These are phyloP conservation scores for Talaromyces sp. DNA, from an alignment of 2,329 filamentous ascomycete genomes.

Conservation along the genomic window DNA sequence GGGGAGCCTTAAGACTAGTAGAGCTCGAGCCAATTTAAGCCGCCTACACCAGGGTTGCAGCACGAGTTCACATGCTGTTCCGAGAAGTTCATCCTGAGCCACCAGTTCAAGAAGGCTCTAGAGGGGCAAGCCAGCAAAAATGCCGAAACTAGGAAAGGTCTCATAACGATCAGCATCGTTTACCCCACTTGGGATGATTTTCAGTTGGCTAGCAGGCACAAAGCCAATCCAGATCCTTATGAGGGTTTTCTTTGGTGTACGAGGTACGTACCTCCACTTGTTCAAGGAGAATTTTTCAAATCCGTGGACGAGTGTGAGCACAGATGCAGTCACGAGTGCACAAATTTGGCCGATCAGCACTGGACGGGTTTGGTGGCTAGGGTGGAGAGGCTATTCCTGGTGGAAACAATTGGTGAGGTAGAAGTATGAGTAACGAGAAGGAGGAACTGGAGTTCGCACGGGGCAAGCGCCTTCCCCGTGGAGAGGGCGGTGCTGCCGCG, in stretches of 20 bases:
- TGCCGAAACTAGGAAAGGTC: conserved; percentile 16
- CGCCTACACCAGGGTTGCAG: conserved; percentile 12
- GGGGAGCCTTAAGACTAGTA: not conserved
- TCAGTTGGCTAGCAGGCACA: not conserved
- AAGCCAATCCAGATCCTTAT: not conserved
- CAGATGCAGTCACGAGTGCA: conserved; percentile 3
- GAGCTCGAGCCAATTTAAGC: conserved; percentile 10
- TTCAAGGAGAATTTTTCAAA: not conserved
- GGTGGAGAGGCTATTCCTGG: not conserved
- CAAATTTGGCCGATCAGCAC: not conserved
- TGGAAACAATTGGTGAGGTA: not conserved
- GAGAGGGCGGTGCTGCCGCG: not conserved
- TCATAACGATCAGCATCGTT: conserved; percentile 6
- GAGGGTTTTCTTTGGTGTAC: not conserved
- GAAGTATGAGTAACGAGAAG: not conserved
- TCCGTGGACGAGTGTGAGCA: not conserved
- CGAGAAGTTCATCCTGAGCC: not conserved
- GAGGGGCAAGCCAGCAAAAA: conserved; percentile 3
- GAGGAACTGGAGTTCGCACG: not conserved
- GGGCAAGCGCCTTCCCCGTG: not conserved
- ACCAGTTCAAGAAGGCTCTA: not conserved
- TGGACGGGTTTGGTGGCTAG: not conserved
- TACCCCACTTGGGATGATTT: conserved; percentile 5
- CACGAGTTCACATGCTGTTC: conserved; percentile 12
- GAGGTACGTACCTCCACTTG: conserved; percentile 3